Evolutionary conservation across 805 yeast species (phyloP).

Genomic region (Yamadazyma tumulicola): DNA sequence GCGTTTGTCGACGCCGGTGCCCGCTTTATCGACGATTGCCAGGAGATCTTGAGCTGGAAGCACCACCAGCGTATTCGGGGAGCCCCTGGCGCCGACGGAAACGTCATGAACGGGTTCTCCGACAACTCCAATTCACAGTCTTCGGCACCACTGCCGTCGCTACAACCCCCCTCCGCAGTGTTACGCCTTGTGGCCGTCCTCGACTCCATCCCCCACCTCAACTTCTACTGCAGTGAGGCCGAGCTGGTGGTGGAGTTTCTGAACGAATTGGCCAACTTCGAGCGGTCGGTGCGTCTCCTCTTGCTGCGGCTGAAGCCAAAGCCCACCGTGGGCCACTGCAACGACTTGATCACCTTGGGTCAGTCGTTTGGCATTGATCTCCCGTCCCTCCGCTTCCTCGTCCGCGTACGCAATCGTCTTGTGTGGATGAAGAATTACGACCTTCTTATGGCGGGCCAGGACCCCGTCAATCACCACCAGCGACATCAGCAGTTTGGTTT

Average conservation of each 20-base stretch:
- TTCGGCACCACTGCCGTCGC: too few species aligned
- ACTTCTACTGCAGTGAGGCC: conserved; percentile 55
- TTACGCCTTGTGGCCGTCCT: conserved; percentile 33
- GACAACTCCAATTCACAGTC: neutral
- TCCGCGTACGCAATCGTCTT: conserved; percentile 31
- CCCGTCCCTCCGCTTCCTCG: conserved; percentile 40
- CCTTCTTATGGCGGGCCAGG: conserved; percentile 36
- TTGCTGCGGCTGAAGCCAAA: conserved; percentile 32
- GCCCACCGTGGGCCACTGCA: conserved; percentile 42
- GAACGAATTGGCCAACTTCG: conserved; percentile 50
- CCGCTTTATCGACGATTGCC: conserved; percentile 54
- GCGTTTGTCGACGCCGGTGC: conserved; percentile 43
- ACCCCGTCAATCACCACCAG: conserved; percentile 33
- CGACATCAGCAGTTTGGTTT: conserved; percentile 33
- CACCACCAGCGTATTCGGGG: conserved; percentile 48
- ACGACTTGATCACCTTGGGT: conserved; percentile 55
- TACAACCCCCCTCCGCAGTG: neutral
- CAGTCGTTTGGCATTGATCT: conserved; percentile 55
- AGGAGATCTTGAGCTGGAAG: conserved; percentile 47
- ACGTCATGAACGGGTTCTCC: conserved; percentile 10
- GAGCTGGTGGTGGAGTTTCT: conserved; percentile 55
- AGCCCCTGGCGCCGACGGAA: conserved; percentile 12
- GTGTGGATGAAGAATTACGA: conserved; percentile 31
- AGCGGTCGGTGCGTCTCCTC: conserved; percentile 39
- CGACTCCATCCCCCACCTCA: conserved; percentile 45